These are phyloP conservation scores for Metarhizium sp. DNA, from an alignment of 2,329 filamentous ascomycete genomes.

Conservation along the genomic window DNA sequence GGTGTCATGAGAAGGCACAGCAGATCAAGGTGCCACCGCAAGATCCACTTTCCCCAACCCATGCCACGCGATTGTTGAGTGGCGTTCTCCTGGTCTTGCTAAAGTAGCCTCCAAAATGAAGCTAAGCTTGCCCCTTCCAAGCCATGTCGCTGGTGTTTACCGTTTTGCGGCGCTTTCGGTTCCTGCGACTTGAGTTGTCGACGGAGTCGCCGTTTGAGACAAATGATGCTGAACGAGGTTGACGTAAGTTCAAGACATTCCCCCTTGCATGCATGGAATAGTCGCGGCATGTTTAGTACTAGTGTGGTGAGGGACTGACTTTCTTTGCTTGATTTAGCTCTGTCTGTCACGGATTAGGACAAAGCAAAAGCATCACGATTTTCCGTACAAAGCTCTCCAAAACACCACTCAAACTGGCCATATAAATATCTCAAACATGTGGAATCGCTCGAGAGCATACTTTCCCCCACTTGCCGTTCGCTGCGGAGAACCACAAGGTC, in stretches of 20 bases:
- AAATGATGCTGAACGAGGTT: background rate
- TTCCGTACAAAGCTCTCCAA: too few relatives aligned
- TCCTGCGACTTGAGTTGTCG: background rate
- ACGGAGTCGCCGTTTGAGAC: background rate
- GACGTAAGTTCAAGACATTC: background rate
- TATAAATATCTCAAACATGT: background rate
- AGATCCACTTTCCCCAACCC: background rate
- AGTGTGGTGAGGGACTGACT: too few relatives aligned
- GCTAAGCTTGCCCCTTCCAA: background rate
- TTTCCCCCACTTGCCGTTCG: background rate
- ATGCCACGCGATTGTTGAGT: slow-evolving; percentile 1
- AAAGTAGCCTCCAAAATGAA: background rate
- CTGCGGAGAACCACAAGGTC: background rate
- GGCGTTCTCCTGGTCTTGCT: background rate
- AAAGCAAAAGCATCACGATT: too few relatives aligned
- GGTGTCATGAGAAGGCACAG: background rate
- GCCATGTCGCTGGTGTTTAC: background rate
- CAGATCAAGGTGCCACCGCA: background rate
- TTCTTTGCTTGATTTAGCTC: too few relatives aligned
- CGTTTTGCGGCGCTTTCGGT: background rate
- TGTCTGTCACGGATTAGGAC: too few relatives aligned
- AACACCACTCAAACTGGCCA: too few relatives aligned
- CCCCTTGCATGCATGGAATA: too few relatives aligned
- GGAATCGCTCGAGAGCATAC: background rate
- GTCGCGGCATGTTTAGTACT: too few relatives aligned